Conservation (phyloP, 225 moss, liverwort and hornwort species). For the Lunularia cruciata region DNA sequence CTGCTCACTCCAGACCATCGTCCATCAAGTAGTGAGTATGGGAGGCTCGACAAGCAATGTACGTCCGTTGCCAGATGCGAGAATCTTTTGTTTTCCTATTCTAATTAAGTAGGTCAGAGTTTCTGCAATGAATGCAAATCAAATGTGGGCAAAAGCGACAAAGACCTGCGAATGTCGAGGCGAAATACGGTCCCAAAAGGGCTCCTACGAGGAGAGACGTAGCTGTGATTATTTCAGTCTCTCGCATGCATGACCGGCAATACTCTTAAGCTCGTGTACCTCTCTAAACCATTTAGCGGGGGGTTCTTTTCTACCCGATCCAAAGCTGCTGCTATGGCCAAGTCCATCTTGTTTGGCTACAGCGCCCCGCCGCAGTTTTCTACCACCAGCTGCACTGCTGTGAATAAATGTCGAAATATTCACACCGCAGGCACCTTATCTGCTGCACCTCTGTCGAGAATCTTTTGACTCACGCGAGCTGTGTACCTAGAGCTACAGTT, state of each 20-base stretch:
- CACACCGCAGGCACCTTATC: constrained; percentile 6
- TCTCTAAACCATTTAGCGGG: not conserved
- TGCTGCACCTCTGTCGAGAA: constrained; percentile 4
- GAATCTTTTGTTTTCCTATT: not conserved
- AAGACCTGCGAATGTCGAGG: not conserved
- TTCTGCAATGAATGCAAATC: not conserved
- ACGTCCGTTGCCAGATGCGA: not conserved
- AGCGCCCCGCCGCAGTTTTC: not conserved
- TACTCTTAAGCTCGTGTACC: not conserved
- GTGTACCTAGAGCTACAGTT: too few species aligned
- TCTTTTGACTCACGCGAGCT: constrained; percentile 11
- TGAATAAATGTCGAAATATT: not conserved
- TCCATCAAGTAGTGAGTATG: not conserved
- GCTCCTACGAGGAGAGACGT: not conserved
- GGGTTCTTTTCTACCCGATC: too few species aligned
- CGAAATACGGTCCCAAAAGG: not conserved
- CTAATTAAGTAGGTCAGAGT: not conserved
- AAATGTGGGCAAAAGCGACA: not conserved
- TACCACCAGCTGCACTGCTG: not conserved
- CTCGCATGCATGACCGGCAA: not conserved
- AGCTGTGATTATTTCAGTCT: not conserved
- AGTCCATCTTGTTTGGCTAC: not conserved
- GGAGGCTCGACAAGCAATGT: not conserved
- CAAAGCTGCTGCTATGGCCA: too few species aligned
- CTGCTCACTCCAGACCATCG: not conserved